Evolutionary conservation across 768 basidiomycete species (phyloP), one percentile per base, ranked within the genome.

Genomic region (Lactarius akahatsu): DNA sequence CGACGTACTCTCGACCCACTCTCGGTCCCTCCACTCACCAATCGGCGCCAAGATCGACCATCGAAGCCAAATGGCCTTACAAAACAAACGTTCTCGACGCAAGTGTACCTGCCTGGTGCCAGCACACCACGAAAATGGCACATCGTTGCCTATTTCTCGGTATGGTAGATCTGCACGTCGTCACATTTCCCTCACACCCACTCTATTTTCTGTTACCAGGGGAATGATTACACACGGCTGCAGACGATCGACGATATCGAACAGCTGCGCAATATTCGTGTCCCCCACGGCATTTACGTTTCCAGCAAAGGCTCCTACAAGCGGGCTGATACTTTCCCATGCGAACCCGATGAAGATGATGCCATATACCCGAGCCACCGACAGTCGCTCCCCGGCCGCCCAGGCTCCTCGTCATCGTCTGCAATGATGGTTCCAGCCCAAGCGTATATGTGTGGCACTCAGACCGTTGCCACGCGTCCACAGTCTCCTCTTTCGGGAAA

Each of bases 11-110:
- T 86, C 55, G 86, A 89, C 76, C 86, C 88, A 20, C 81, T 79
- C 66, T 83, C 83, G 54, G 76, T 81, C 43, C 77, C 85, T 20
- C 83, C 86, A 58, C 80, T 87, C 18, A 84, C 86, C 34, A 84
- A 85, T 62, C 82, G 88, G 73, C 81, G 91, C 68, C 90, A 90
- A 75, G 89, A 91, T 73, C 79, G 90, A 9, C 90, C 90, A 13
- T 85, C 89, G 43, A 91, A 91, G 70, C 86, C 86, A 18, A 85
- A 89, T 68, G 91, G 91, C n/a, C 80, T 92, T 60, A 92, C 90
- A 52, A 92, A 92, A 77, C 91, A 92, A 74, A 92, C 91, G 0
- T 92, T 91, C 73, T 91, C 90, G 9, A 90, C 90, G 34, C 84
- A 86, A 45, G 89, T 91, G 55, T 81, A 86, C 73, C 78, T 87